Conservation (phyloP, 306 rosid species). For the Vachellia pachyceras region DNA sequence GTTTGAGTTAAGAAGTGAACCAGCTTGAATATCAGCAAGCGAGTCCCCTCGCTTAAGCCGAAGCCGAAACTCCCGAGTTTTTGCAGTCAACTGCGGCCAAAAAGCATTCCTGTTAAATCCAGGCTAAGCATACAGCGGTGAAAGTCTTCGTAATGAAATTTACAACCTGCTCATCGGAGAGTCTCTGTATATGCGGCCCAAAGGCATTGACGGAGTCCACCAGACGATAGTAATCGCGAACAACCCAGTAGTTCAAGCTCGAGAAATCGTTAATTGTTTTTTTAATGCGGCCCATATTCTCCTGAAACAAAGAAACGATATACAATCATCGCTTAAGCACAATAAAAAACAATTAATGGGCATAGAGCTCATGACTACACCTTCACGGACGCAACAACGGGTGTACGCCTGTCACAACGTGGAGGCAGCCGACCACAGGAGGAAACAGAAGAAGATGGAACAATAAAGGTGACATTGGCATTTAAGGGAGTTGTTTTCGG, state of each 20-base stretch:
- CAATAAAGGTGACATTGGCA: slow-evolving; percentile 30
- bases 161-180: slow-evolving; percentile 73
- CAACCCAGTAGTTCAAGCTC: slow-evolving; percentile 87
- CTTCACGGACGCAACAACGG: slow-evolving; percentile 52
- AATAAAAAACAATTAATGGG: slow-evolving; percentile 40
- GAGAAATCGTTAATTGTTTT: slow-evolving; percentile 66
- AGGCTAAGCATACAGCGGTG: neutral
- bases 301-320: slow-evolving; percentile 55
- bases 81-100: slow-evolving; percentile 58
- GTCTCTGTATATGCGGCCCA: slow-evolving; percentile 61
- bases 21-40: slow-evolving; percentile 90
- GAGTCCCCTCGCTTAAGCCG: slow-evolving; percentile 75
- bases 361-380: slow-evolving; percentile 37
- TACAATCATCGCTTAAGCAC: slow-evolving; percentile 3
- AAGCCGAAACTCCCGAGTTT: slow-evolving; percentile 74
- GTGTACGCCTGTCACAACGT: slow-evolving; percentile 41
- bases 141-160: neutral
- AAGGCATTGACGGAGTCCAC: slow-evolving; percentile 76
- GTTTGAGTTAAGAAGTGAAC: slow-evolving; percentile 36
- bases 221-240: slow-evolving; percentile 77
- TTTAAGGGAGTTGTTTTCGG: slow-evolving; percentile 38
- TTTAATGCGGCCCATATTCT: slow-evolving; percentile 55
- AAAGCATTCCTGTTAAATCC: slow-evolving; percentile 8
- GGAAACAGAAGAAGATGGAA: slow-evolving; percentile 38
- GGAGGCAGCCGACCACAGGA: slow-evolving; percentile 38